Conservation (phyloP, 345 rosid genomes). For the Geranium brycei region DNA sequence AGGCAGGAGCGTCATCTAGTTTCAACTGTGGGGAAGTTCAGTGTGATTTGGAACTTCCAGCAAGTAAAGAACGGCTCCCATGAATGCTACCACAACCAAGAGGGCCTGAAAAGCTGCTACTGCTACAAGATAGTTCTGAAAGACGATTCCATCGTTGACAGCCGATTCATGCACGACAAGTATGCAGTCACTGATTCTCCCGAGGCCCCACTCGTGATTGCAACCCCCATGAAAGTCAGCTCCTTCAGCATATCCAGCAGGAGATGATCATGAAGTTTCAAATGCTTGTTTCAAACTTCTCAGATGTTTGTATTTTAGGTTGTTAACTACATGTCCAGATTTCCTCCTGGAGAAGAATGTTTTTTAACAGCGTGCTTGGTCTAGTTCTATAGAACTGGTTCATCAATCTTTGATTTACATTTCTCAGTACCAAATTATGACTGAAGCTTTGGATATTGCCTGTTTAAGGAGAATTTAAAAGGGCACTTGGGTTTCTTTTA, state of each 20-base stretch:
- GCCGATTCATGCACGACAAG: conserved; percentile 98
- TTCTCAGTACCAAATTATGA: neutral
- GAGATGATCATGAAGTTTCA: conserved; percentile 27
- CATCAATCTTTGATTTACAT: neutral
- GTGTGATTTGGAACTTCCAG: conserved; percentile 55
- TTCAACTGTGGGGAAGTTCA: conserved; percentile 94
- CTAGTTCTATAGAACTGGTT: neutral
- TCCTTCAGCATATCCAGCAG: conserved; percentile 90
- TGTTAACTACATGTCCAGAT: neutral
- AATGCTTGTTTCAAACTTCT: conserved; percentile 8
- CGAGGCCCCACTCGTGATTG: conserved; percentile 95
- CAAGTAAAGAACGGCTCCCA: conserved; percentile 38
- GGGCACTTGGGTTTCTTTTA: neutral
- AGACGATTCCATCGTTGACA: conserved; percentile 85
- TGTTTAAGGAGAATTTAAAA: neutral
- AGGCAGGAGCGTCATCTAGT: conserved; percentile 60
- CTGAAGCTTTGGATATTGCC: neutral
- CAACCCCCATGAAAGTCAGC: conserved; percentile 90
- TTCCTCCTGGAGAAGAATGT: neutral
- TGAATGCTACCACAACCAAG: conserved; percentile 38
- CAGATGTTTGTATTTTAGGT: conserved; percentile 3
- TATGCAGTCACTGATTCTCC: conserved; percentile 83
- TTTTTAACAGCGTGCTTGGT: neutral
- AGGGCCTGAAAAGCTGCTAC: conserved; percentile 42
- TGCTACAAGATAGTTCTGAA: conserved; percentile 81